A percentile compares a stretch with the other conserved stretches of the same genome.
Conservation (phyloP, 331 rosid genomes). For the Spiraea crenata region DNA sequence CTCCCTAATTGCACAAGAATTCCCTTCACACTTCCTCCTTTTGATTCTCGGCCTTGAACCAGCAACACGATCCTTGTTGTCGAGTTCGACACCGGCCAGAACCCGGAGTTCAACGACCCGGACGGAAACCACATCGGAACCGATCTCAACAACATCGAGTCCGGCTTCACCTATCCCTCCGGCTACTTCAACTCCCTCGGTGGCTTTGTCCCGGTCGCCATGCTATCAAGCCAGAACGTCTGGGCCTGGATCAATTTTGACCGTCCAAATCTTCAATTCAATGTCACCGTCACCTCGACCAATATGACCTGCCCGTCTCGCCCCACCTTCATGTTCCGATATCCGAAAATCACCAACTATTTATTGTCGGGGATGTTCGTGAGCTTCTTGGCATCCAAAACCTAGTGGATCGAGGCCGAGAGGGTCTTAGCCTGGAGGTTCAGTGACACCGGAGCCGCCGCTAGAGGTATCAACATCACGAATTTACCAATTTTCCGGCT, state of each 20-base stretch:
- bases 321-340: conserved; percentile 50
- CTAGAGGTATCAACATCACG: conserved; percentile 57
- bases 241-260: conserved; percentile 80
- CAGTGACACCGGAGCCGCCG: conserved; percentile 49
- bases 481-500: conserved; percentile 54
- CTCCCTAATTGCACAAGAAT: no score
- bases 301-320: conserved; percentile 47
- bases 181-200: conserved; percentile 65
- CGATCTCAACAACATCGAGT: conserved; percentile 53
- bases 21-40: no score
- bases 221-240: conserved; percentile 62
- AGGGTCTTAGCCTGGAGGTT: conserved; percentile 92
- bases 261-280: conserved; percentile 45
- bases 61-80: conserved; percentile 66
- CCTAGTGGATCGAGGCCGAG: conserved; percentile 67
- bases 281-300: conserved; percentile 67
- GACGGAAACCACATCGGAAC: conserved; percentile 72
- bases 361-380: conserved; percentile 70
- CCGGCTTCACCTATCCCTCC: conserved; percentile 5
- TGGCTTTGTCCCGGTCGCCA: conserved; percentile 47
- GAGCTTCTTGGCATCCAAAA: conserved; percentile 83
- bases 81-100: conserved; percentile 74
- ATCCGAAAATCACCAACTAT: conserved; percentile 47
- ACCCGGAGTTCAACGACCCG: conserved; percentile 71
- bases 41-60: no score